Evolutionary conservation across 176 grass and related monocot genomes (phyloP).

Genomic region (Oryza glaberrima): DNA sequence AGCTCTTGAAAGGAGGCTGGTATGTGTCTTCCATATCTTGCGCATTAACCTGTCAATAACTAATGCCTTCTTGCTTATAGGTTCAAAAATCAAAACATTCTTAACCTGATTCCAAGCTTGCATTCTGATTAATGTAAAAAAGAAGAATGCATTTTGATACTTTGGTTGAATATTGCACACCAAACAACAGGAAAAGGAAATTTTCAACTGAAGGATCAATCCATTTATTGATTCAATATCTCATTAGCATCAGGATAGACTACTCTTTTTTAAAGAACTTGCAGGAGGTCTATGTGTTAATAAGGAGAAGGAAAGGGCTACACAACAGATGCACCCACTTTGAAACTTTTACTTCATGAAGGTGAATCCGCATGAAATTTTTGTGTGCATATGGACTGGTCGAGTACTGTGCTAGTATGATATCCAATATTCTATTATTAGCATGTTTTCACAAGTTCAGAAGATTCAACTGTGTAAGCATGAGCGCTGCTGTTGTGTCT

Average conservation of each 20-base stretch:
- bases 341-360: not conserved
- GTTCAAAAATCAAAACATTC: slow-evolving; percentile 25
- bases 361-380: not conserved
- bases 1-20: slow-evolving; percentile 91
- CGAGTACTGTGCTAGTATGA: not conserved
- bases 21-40: slow-evolving; percentile 94
- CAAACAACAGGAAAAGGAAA: not conserved
- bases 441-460: not conserved
- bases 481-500: not conserved
- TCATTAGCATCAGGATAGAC: not conserved
- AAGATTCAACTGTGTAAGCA: not conserved
- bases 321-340: not conserved
- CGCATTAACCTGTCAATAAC: slow-evolving; percentile 64
- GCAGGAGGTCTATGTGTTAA: not conserved
- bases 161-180: slow-evolving; percentile 14
- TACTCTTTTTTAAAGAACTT: not conserved
- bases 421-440: not conserved
- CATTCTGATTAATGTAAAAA: not conserved
- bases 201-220: not conserved
- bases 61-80: not conserved
- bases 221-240: not conserved
- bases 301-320: not conserved
- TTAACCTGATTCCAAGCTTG: slow-evolving; percentile 19
- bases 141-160: not conserved
- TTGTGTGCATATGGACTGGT: not conserved